Evolutionary conservation across 2,329 filamentous ascomycete species (phyloP), one percentile per base, ranked within the genome.

Genomic region (Aspergillus sp.): DNA sequence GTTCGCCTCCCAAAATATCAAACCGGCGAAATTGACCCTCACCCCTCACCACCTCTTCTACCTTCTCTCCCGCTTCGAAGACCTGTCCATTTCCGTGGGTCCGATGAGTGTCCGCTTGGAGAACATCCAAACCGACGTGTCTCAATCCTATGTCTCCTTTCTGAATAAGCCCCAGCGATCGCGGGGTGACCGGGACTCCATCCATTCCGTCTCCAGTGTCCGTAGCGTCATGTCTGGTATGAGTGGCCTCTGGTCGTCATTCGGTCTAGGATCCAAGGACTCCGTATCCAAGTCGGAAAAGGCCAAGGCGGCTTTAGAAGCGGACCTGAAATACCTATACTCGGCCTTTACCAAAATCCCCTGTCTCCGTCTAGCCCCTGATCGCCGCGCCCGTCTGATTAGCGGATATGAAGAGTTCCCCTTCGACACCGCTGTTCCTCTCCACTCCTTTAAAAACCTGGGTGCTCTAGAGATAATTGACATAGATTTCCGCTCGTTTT

Each of bases 281-380:
- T 86, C 88, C 40, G 83, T 84, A 46, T 87, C 90, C 59, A 89
- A 92, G 68, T 89, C 86, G 33, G 94, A 96, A 73, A 91, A 90
- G 68, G 90, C 94, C 70, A 95, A 95, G 73, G 87, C 87, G 52
- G 88, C 90, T 42, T 75, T 94, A 51, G 86, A 94, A 67, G 84
- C 88, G 52, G 94, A 99, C 69, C 77, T 96, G 61, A 96, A 93
- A 71, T 97, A 99, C 70, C 80, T 99, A 32, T 99, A 96, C 76
- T 97, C 94, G 40, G 90, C 94, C 52, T 99, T 97, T 69, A 99
- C 94, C 66, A 99, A 97, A 76, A 95, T 99, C 41, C 94, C 94
- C 0, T 96, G 90, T 66, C 78, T 99, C 57, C 86, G 88, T 58
- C 79, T 99, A 50, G 86, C 92, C 24, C 92, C 92, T n/a, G 94